phyloP scores from a whole-genome alignment of 345 rosid genomes.

The Lepidium aucheri region DNA sequence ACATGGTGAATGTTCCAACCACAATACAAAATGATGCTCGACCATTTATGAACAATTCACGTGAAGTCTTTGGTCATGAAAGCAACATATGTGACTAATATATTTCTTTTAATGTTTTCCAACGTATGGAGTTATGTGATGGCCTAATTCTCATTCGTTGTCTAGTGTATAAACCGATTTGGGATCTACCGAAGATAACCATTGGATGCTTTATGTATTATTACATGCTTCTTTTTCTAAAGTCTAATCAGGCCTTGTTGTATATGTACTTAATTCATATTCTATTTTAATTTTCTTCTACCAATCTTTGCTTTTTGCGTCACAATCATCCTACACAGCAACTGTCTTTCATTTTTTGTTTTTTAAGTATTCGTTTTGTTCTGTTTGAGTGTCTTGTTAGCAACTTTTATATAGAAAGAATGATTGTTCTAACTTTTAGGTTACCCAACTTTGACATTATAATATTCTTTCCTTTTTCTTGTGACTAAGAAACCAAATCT shows the following conservation, averaged over 20 bases:
- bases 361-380: neutral
- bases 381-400: conserved; percentile 21
- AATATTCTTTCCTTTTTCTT: conserved; percentile 21
- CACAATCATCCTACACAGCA: conserved; percentile 21
- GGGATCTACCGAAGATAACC: conserved; percentile 2
- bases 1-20: neutral
- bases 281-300: neutral
- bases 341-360: neutral
- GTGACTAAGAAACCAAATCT: conserved; percentile 23
- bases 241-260: neutral
- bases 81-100: neutral
- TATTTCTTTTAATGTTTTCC: neutral
- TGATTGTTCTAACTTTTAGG: conserved; percentile 29
- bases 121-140: neutral
- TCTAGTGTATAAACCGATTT: neutral
- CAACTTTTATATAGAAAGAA: conserved; percentile 14
- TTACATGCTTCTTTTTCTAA: neutral
- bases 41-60: neutral
- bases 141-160: neutral
- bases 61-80: conserved; percentile 6
- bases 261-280: neutral
- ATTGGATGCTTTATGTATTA: conserved; percentile 11
- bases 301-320: conserved; percentile 17
- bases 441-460: conserved; percentile 26
- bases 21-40: neutral